These are phyloP conservation scores for Colletotrichum eremochloae DNA, from an alignment of 2,329 filamentous ascomycete genomes.

Conservation along the genomic window DNA sequence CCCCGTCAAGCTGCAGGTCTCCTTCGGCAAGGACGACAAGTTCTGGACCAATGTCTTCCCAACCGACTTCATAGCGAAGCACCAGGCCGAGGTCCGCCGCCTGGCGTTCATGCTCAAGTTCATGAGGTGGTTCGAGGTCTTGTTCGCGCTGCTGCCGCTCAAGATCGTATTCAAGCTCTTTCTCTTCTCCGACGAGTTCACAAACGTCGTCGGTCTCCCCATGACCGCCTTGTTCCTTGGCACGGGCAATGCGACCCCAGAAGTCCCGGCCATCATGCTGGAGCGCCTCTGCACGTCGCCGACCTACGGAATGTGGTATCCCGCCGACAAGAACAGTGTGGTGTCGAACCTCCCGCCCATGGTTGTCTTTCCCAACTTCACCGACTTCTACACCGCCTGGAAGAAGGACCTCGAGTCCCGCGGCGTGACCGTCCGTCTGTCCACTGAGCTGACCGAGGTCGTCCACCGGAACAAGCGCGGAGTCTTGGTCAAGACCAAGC, in stretches of 20 bases:
- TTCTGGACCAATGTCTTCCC: slow-evolving; percentile 76
- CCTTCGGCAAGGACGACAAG: slow-evolving; percentile 68
- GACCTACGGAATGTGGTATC: slow-evolving; percentile 68
- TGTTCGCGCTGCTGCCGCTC: slow-evolving; percentile 70
- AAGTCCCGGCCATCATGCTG: slow-evolving; percentile 75
- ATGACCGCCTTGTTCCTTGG: slow-evolving; percentile 70
- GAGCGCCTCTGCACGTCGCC: slow-evolving; percentile 66
- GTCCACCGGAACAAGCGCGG: slow-evolving; percentile 64
- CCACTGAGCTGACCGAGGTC: slow-evolving; percentile 67
- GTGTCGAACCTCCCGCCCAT: slow-evolving; percentile 69
- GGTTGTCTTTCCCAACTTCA: slow-evolving; percentile 72
- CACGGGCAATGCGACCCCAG: slow-evolving; percentile 77
- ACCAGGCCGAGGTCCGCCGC: slow-evolving; percentile 65
- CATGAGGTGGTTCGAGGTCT: slow-evolving; percentile 66
- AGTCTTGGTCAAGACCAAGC: slow-evolving; percentile 62
- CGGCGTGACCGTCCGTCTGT: slow-evolving; percentile 68
- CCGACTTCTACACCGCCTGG: slow-evolving; percentile 70
- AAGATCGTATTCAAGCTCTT: slow-evolving; percentile 74
- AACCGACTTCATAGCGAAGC: slow-evolving; percentile 65
- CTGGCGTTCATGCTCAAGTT: slow-evolving; percentile 67
- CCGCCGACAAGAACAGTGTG: slow-evolving; percentile 59
- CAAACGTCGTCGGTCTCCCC: slow-evolving; percentile 73
- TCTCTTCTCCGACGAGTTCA: slow-evolving; percentile 75
- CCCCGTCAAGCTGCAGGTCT: slow-evolving; percentile 70
- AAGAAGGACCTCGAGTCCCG: slow-evolving; percentile 63